Base-by-base conservation (phyloP, 768 basidiomycete species). In the Porpolomopsis calyptriformis region DNA sequence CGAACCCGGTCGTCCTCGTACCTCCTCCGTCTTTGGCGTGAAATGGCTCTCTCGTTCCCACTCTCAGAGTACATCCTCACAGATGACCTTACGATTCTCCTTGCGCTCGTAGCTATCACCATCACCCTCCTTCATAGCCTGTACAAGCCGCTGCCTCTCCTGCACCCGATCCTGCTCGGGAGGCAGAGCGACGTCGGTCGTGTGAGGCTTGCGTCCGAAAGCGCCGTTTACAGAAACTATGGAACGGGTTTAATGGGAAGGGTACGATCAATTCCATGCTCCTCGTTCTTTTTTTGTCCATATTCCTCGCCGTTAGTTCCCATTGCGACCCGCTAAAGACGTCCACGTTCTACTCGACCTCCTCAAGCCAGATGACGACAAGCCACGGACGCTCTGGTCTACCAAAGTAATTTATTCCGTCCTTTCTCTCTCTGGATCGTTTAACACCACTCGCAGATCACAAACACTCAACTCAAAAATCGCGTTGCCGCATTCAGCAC, bases 131-230 rank as follows among this genome's bases (percentile, higher is more conserved):
- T 88, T 36, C 80, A 80, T 57, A 87, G 79, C 59, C 66, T 86
- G 49, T 85, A 87, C 65, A 85, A 76, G 53, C 85, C 84, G 3
- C 84, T 85, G 53, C 81, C 84, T 2, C 76, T 93, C 35, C 90
- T 93, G 0, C 92, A 96, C 57, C 92, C 92, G n/a, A 85, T 97
- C 53, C 72, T 94, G 7, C 74, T 97, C 1, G 91, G 92, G 5
- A 70, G 90, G 41, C 92, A 97, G 71, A 89, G 88, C 54, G 93
- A 96, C 60, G 83, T 84, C 22, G 82, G 80, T 10, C 73, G 82
- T 41, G 87, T 92, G 3, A 70, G 92, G 44, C 81, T 87, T 56
- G 73, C 83, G 10, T 71, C 75, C 6, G 85, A 93, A 65, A 91
- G 87, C 55, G 87, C 89, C 0, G 69, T 92, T 12, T 94, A 93